A percentile compares a stretch with the other conserved stretches of the same genome.
Evolutionary conservation across 169 alveolate species (phyloP).

Genomic region (Plasmodium vivax): DNA sequence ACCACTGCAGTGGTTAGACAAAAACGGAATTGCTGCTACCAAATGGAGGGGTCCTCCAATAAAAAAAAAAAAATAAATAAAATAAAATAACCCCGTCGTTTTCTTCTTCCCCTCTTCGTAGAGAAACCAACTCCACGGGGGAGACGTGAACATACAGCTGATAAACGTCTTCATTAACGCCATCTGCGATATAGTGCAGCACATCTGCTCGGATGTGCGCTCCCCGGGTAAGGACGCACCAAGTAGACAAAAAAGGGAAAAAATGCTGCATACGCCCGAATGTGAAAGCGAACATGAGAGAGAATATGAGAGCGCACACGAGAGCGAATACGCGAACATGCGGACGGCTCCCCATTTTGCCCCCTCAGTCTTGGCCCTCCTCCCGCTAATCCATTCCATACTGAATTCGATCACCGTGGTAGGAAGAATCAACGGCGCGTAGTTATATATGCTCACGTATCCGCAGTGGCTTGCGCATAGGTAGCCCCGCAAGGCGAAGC

Average conservation of each 20-base stretch:
- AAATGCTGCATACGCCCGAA: background rate
- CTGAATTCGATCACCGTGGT: conserved; percentile 40
- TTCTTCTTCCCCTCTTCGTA: background rate
- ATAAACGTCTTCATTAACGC: conserved; percentile 53
- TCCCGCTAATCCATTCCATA: conserved; percentile 66
- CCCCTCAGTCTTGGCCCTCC: conserved; percentile 46
- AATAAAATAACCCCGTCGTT: background rate
- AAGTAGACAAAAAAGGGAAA: background rate
- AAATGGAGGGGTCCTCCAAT: background rate
- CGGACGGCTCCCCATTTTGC: background rate
- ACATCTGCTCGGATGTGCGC: conserved; percentile 22
- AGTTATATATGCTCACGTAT: background rate
- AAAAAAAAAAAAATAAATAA: background rate
- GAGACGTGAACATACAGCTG: conserved; percentile 32
- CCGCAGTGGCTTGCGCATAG: background rate
- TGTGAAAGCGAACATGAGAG: background rate
- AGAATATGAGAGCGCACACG: background rate
- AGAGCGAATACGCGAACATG: too few species aligned
- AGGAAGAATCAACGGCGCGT: conserved; percentile 9
- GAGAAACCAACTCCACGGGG: conserved; percentile 8
- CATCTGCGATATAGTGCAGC: conserved; percentile 57
- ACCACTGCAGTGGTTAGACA: background rate
- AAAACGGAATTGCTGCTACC: background rate
- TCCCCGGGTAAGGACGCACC: conserved; percentile 35
- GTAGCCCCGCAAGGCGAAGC: background rate